Conservation (phyloP, 202 grass and related monocot genomes). For the Miscanthus sacchariflorus region DNA sequence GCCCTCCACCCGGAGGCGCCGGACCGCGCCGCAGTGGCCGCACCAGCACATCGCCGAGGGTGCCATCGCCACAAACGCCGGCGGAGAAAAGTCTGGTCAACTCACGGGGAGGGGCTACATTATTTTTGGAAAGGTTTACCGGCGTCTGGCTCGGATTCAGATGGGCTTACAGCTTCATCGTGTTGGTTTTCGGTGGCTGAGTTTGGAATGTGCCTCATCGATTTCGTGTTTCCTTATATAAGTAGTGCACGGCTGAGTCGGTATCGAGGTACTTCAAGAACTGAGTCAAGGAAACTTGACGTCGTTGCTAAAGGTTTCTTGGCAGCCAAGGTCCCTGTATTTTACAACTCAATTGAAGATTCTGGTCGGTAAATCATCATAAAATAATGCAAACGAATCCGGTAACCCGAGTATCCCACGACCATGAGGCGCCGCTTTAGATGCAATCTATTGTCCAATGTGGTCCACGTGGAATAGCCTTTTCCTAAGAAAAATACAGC, state of each 20-base stretch:
- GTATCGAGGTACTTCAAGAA: neutral
- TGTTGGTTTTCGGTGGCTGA: neutral
- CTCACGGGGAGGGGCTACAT: neutral
- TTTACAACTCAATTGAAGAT: neutral
- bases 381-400: neutral
- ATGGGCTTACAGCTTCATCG: neutral
- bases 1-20: conserved; percentile 40
- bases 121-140: neutral
- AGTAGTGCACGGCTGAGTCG: neutral
- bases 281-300: conserved; percentile 7
- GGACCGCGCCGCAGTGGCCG: conserved; percentile 51
- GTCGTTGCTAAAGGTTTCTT: conserved; percentile 28
- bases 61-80: neutral
- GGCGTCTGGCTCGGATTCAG: neutral
- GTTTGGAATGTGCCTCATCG: neutral
- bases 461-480: neutral
- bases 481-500: neutral
- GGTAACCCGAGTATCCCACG: neutral
- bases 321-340: conserved; percentile 30
- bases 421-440: neutral
- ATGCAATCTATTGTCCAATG: neutral
- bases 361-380: neutral
- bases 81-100: neutral
- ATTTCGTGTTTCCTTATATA: neutral
- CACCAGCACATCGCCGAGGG: conserved; percentile 41